phyloP scores from a whole-genome alignment of 1,284 basidiomycete genomes.

The Heterobasidion occidentale region DNA sequence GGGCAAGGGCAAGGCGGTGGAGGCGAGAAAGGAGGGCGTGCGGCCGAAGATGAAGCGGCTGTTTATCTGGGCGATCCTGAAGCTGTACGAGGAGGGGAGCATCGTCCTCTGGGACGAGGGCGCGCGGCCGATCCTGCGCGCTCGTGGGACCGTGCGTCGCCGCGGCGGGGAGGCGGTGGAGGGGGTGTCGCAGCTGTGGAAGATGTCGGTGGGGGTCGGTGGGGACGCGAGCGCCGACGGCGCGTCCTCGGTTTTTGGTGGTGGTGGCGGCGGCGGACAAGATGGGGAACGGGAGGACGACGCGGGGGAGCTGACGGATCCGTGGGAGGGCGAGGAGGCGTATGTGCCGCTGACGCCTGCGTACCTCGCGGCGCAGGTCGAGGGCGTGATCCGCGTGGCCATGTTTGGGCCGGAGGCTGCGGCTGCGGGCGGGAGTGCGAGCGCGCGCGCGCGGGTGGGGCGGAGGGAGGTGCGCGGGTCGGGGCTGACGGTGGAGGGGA shows the following conservation, averaged over 20 bases:
- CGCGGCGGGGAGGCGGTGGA: not conserved
- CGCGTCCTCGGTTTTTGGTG: slow-evolving; percentile 12
- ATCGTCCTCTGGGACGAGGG: slow-evolving; percentile 63
- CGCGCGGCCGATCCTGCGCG: slow-evolving; percentile 18
- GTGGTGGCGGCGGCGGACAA: slow-evolving; percentile 2
- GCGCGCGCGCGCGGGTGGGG: not conserved
- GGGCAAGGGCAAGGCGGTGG: not conserved
- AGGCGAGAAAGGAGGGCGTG: slow-evolving; percentile 2
- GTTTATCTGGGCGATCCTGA: slow-evolving; percentile 52
- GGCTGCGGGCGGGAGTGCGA: not conserved
- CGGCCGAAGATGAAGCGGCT: slow-evolving; percentile 49
- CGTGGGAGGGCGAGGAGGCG: slow-evolving; percentile 46
- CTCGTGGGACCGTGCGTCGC: not conserved
- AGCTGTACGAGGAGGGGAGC: slow-evolving; percentile 56
- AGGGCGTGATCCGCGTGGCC: slow-evolving; percentile 33
- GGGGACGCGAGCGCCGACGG: slow-evolving; percentile 17
- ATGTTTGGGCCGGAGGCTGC: not conserved
- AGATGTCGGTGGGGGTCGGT: slow-evolving; percentile 1
- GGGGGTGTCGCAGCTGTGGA: not conserved
- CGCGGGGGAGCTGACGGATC: slow-evolving; percentile 50
- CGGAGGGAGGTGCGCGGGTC: not conserved
- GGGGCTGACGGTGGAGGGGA: slow-evolving; percentile 42
- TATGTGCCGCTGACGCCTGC: slow-evolving; percentile 52
- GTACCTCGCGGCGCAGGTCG: slow-evolving; percentile 40
- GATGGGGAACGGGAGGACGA: slow-evolving; percentile 24